Evolutionary conservation across 495 filamentous ascomycete species (phyloP).

Genomic region (Penicillium silybi): DNA sequence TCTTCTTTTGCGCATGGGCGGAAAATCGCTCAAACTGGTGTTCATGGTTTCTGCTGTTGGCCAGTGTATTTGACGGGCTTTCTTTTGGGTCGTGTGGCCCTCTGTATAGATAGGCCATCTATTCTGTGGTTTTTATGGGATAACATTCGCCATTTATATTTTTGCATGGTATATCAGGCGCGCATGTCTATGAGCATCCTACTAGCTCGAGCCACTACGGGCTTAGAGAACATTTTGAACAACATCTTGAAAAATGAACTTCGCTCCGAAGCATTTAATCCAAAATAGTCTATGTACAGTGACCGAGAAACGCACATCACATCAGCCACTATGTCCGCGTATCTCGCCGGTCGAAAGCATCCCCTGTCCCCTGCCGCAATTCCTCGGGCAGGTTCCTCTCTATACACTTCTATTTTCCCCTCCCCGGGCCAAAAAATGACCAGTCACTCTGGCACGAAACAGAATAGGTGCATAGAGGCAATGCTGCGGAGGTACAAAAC

Average conservation of each 20-base stretch:
- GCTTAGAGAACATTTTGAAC: too few relatives aligned
- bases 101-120: conserved; percentile 14
- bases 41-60: conserved; percentile 7
- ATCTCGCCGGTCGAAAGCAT: conserved; percentile 1
- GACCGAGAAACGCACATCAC: conserved; percentile 5
- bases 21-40: conserved; percentile 4
- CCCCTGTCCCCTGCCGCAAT: conserved; percentile 1
- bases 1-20: conserved; percentile 8
- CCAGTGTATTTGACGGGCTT: conserved; percentile 3
- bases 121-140: background rate
- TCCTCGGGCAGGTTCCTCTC: conserved; percentile 5
- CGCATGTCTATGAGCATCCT: too few relatives aligned
- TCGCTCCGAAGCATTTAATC: conserved; percentile 8
- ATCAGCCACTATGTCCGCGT: background rate
- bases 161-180: too few relatives aligned
- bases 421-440: background rate
- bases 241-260: background rate
- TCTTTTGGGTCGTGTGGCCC: background rate
- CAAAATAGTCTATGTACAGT: conserved; percentile 25
- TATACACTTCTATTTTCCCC: conserved; percentile 9
- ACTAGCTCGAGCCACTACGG: too few relatives aligned
- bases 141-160: background rate
- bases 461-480: conserved; percentile 14
- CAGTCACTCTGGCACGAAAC: background rate
- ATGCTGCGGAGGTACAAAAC: conserved; percentile 7